Conservation (phyloP, 495 filamentous ascomycete genomes). For the Tirmania nivea region DNA sequence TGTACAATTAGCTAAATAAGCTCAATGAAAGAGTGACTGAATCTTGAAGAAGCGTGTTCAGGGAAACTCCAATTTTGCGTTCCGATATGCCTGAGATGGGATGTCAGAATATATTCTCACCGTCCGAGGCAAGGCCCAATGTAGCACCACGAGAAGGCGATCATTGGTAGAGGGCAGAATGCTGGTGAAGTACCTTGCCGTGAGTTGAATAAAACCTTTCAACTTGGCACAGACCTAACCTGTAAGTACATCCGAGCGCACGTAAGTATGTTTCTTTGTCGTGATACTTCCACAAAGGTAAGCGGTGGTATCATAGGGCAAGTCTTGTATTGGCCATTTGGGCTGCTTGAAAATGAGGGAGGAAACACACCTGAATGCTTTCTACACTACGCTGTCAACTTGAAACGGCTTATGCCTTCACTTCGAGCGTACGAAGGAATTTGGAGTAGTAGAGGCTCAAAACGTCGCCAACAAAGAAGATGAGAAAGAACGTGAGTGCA, state of each 20-base stretch:
- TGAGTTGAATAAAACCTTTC: neutral
- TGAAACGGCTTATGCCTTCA: neutral
- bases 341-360: neutral
- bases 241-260: neutral
- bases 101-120: no score
- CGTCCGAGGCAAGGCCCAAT: no score
- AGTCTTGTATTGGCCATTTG: no score
- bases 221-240: neutral
- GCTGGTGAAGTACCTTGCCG: neutral
- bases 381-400: neutral
- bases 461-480: conserved; percentile 9
- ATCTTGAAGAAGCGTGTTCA: neutral
- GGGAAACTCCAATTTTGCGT: no score
- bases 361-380: neutral
- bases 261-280: neutral
- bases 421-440: neutral
- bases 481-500: conserved; percentile 16
- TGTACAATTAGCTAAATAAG: neutral
- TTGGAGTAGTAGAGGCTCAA: neutral
- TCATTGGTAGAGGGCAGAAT: no score
- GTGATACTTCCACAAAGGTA: neutral
- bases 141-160: no score
- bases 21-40: neutral
- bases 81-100: no score
- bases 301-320: neutral